A percentile compares a stretch with the other conserved stretches of the same genome.
phyloP scores from a whole-genome alignment of 257 asterid species.

The Galeopsis tetrahit region DNA sequence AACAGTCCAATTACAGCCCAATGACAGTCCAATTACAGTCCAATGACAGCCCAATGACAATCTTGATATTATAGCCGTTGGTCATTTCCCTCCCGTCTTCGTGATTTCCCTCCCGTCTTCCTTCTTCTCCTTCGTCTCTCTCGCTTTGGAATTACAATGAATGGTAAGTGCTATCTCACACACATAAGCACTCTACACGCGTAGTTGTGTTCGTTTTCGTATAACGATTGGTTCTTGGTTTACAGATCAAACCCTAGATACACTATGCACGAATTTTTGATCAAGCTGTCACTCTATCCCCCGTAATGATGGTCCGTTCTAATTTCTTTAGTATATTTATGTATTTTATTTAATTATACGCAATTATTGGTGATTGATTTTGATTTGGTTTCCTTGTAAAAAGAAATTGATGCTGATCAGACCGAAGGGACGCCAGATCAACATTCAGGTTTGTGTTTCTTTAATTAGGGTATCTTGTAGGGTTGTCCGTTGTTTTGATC shows the following conservation, averaged over 20 bases:
- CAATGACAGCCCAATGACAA: conserved; percentile 40
- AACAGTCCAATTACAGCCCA: too few species aligned
- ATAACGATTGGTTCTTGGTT: conserved; percentile 1
- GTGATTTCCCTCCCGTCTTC: not conserved
- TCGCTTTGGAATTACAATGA: conserved; percentile 48
- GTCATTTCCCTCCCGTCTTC: conserved; percentile 11
- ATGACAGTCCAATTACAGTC: too few species aligned
- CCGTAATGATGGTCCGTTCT: conserved; percentile 35
- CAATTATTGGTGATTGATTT: not conserved
- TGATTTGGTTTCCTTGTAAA: conserved; percentile 10
- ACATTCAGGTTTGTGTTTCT: conserved; percentile 31
- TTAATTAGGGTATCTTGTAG: not conserved
- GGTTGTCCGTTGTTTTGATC: not conserved
- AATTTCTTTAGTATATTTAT: not conserved
- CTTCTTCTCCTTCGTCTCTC: not conserved
- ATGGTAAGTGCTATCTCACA: conserved; percentile 47
- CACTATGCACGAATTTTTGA: conserved; percentile 56
- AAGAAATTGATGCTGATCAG: conserved; percentile 33
- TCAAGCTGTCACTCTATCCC: conserved; percentile 45
- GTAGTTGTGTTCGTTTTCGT: not conserved
- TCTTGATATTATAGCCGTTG: conserved; percentile 3
- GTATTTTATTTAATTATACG: not conserved
- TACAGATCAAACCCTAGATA: conserved; percentile 59
- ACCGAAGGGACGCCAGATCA: conserved; percentile 36
- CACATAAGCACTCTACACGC: not conserved